A percentile compares a stretch with the other conserved stretches of the same genome.
Conservation (phyloP, 1,139 yeast species). For the Geotrichum siamense region DNA sequence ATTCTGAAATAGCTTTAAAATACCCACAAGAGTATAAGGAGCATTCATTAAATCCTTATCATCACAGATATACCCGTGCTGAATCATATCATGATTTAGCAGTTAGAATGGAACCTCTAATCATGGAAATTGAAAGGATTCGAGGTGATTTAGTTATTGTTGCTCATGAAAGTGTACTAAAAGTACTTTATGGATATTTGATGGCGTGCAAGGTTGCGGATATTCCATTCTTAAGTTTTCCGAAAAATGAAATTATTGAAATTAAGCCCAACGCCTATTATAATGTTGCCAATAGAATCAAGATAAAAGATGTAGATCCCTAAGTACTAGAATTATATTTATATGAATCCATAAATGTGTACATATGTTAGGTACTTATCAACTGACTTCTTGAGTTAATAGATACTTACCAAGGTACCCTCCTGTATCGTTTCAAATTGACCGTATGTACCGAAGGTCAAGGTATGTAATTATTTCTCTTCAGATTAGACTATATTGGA, state of each 20-base stretch:
- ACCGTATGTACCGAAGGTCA: too few species aligned
- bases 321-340: not conserved
- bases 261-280: slow-evolving; percentile 83
- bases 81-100: slow-evolving; percentile 96
- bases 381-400: too few species aligned
- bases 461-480: too few species aligned
- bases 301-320: slow-evolving; percentile 31
- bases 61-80: slow-evolving; percentile 83
- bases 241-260: slow-evolving; percentile 77
- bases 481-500: too few species aligned
- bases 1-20: slow-evolving; percentile 48
- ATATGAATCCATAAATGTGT: too few species aligned
- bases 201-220: slow-evolving; percentile 88
- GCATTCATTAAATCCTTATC: slow-evolving; percentile 75
- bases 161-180: slow-evolving; percentile 86
- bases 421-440: too few species aligned
- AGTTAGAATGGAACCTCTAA: slow-evolving; percentile 84
- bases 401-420: too few species aligned
- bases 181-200: slow-evolving; percentile 86
- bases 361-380: too few species aligned
- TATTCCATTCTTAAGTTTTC: slow-evolving; percentile 70
- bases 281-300: slow-evolving; percentile 57
- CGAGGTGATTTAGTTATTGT: slow-evolving; percentile 81
- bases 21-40: slow-evolving; percentile 67
- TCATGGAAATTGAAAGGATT: slow-evolving; percentile 88